These are phyloP conservation scores for Apiospora marii DNA, from an alignment of 2,329 filamentous ascomycete species.

Conservation along the genomic window DNA sequence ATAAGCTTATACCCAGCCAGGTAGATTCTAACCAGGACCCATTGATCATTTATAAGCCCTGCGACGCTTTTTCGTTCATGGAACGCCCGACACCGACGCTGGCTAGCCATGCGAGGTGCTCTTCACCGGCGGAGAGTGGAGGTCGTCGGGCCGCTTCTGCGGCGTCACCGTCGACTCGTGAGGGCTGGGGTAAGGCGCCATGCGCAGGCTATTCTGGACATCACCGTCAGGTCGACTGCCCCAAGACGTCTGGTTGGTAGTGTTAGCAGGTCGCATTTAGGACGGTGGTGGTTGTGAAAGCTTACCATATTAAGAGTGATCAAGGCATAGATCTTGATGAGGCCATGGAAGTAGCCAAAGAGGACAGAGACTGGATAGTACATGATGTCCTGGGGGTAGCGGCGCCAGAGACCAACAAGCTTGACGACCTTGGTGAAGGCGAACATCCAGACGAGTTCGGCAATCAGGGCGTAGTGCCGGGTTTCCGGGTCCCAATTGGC, in stretches of 20 bases:
- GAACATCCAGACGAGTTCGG: slow-evolving; percentile 78
- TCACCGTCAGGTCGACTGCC: slow-evolving; percentile 93
- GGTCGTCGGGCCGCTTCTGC: slow-evolving; percentile 7
- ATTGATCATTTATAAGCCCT: too few relatives aligned
- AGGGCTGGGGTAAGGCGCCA: slow-evolving; percentile 57
- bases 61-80: too few relatives aligned
- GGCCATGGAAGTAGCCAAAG: slow-evolving; percentile 92
- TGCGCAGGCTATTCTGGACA: slow-evolving; percentile 77
- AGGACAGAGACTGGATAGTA: slow-evolving; percentile 85
- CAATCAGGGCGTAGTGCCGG: slow-evolving; percentile 63
- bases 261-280: slow-evolving; percentile 30
- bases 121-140: too few relatives aligned
- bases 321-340: slow-evolving; percentile 90
- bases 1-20: too few relatives aligned
- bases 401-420: slow-evolving; percentile 83
- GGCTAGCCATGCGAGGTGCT: too few relatives aligned
- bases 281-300: slow-evolving; percentile 31
- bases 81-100: too few relatives aligned
- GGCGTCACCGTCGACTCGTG: slow-evolving; percentile 40
- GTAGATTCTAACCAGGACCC: too few relatives aligned
- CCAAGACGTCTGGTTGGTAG: slow-evolving; percentile 81
- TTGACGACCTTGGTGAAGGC: slow-evolving; percentile 90
- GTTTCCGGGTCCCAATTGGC: slow-evolving; percentile 62
- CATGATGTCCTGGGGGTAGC: slow-evolving; percentile 81
- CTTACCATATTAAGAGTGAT: slow-evolving; percentile 84